Evolutionary conservation across 1,284 basidiomycete species (phyloP).

Genomic region (Cryptococcus sp.): DNA sequence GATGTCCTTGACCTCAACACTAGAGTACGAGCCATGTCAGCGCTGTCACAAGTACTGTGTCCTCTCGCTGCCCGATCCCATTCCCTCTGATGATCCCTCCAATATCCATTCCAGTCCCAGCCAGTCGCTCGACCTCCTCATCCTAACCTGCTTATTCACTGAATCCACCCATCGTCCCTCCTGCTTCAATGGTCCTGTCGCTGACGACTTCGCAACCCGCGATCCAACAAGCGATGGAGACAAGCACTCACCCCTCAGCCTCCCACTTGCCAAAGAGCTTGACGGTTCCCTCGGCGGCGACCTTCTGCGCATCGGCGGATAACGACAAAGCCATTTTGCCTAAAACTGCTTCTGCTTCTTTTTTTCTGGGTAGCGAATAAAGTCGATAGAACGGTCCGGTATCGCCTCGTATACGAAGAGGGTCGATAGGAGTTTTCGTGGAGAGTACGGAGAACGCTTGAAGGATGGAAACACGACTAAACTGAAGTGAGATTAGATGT

Average conservation of each 20-base stretch:
- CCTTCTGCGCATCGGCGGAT: slow-evolving; percentile 79
- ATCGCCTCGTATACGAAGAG: neutral
- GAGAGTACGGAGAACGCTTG: neutral
- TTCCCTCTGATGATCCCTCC: neutral
- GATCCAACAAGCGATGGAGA: slow-evolving; percentile 4
- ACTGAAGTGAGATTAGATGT: neutral
- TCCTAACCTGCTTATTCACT: neutral
- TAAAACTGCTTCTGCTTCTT: slow-evolving; percentile 5
- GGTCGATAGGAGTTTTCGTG: slow-evolving; percentile 4
- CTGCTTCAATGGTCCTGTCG: neutral
- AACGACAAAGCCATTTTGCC: slow-evolving; percentile 59
- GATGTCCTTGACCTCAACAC: slow-evolving; percentile 99
- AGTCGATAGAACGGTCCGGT: neutral
- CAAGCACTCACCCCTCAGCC: slow-evolving; percentile 78
- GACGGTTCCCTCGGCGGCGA: slow-evolving; percentile 70
- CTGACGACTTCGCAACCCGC: neutral
- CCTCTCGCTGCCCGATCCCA: slow-evolving; percentile 2
- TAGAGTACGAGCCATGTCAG: slow-evolving; percentile 45
- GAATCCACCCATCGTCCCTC: neutral
- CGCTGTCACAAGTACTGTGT: neutral
- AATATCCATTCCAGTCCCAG: neutral
- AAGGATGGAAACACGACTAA: slow-evolving; percentile 1
- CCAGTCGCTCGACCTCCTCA: neutral
- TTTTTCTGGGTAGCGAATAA: neutral
- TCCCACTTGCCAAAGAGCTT: slow-evolving; percentile 98